phyloP scores from a whole-genome alignment of 2,329 filamentous ascomycete species.

The Sporothrix luriei region DNA sequence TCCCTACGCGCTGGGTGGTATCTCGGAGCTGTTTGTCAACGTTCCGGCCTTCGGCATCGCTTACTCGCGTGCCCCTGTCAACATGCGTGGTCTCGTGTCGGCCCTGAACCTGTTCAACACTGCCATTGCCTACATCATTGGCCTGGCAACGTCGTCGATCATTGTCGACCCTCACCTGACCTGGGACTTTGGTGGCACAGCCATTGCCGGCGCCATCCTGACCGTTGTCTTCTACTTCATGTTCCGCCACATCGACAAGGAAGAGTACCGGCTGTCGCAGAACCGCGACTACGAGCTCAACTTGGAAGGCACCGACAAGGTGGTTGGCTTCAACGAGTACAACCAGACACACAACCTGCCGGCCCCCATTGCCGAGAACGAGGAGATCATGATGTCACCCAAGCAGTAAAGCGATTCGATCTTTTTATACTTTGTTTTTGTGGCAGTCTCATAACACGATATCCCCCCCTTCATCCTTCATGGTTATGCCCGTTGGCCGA shows the following conservation, averaged over 20 bases:
- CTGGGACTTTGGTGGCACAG: conserved; percentile 54
- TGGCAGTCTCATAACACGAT: too few relatives aligned
- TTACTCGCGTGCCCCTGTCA: conserved; percentile 71
- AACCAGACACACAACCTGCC: conserved; percentile 39
- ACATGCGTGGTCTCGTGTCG: conserved; percentile 74
- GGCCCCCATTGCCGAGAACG: conserved; percentile 39
- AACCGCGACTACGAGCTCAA: conserved; percentile 42
- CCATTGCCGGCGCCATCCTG: conserved; percentile 50
- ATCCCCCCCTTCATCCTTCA: too few relatives aligned
- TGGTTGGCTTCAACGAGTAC: conserved; percentile 36
- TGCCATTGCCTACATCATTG: conserved; percentile 68
- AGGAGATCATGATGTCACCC: conserved; percentile 41
- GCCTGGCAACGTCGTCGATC: conserved; percentile 58
- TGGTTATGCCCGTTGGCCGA: too few relatives aligned
- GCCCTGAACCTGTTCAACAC: conserved; percentile 69
- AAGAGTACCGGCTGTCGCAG: conserved; percentile 49
- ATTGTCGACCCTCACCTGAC: conserved; percentile 54
- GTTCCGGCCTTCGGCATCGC: conserved; percentile 57
- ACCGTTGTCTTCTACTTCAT: conserved; percentile 52
- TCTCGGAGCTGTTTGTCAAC: conserved; percentile 57
- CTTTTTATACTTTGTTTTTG: too few relatives aligned
- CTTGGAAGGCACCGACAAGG: conserved; percentile 34
- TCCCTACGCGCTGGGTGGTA: conserved; percentile 53
- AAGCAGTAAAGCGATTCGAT: conserved; percentile 38
- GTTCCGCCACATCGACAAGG: conserved; percentile 52